Percentiles rank a stretch among this genome's conserved stretches.
These are phyloP conservation scores for Cytospora paraplurivora DNA, from an alignment of 2,329 filamentous ascomycete genomes.

Conservation along the genomic window DNA sequence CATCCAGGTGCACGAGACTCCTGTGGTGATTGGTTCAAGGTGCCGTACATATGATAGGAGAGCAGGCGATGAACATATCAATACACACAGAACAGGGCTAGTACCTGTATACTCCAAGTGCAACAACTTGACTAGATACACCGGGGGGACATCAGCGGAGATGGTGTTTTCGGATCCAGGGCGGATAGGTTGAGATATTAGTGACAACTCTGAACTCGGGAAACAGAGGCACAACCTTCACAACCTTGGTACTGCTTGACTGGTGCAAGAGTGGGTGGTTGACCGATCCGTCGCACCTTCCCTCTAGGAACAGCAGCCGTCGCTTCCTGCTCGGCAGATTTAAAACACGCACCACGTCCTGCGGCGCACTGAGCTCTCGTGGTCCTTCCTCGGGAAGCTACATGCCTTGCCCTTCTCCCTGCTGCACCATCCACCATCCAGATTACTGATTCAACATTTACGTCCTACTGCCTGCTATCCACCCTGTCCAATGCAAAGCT, in stretches of 20 bases:
- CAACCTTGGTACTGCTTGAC: no score
- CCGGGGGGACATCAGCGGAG: no score
- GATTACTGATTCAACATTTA: background rate
- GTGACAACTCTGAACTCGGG: no score
- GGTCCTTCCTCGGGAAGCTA: background rate
- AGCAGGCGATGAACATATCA: background rate
- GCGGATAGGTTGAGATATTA: no score
- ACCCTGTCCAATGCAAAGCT: background rate
- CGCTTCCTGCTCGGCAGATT: constrained; percentile 12
- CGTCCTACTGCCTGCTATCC: background rate
- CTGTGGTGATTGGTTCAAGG: background rate
- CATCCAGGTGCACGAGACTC: background rate
- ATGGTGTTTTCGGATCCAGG: no score
- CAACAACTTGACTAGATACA: no score
- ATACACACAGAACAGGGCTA: constrained; percentile 2
- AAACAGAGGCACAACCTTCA: no score
- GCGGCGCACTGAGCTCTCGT: background rate
- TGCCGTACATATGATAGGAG: background rate
- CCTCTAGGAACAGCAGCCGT: constrained; percentile 4
- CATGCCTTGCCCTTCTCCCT: background rate
- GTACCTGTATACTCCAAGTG: constrained; percentile 3
- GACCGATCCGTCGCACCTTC: constrained; percentile 14
- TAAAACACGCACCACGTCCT: background rate
- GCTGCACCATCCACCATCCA: background rate
- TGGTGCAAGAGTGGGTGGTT: background rate